Base-by-base conservation (phyloP, 306 rosid genomes). In the Quercus ilex region DNA sequence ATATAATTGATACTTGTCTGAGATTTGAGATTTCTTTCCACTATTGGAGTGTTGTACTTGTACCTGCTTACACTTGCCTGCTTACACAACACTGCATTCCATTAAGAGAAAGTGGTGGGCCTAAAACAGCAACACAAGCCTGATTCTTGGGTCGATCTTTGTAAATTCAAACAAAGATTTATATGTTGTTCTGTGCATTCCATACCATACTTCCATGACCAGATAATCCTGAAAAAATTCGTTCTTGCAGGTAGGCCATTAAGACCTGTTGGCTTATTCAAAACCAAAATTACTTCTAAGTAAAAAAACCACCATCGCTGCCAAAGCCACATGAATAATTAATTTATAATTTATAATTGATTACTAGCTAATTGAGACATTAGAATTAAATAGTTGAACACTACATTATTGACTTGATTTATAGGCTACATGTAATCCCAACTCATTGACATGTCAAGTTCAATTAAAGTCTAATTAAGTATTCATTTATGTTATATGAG, bases 21-120 rank as follows among this genome's bases (percentile, higher is more conserved):
- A n/a, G n/a, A n/a, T n/a, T n/a, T 11, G 74, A 79, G 79, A 73
- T 73, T 60, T 58, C 74, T 74, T 86, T 86, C 89, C 90, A 73
- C 58, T 79, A 86, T 58, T 77, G 69, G 86, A 85, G 88, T 75
- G 76, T 74, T 67, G 74, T 19, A 10, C 79, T 74, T 67, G 74
- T 19, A 10, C 79, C 86, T 86, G 62, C 57, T 10, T 5, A 8
- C 51, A 69, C 58, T 8, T 70, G 70, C 55, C 83, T 77, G 52
- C 79, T 74, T 33, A 62, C 17, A 69, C 71, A 31, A 71, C 70
- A 77, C 56, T 58, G 38, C 75, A 38, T 83, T 4, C 93, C 83
- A 28, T 52, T 58, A 60, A 57, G 19, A 83, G 89, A 81, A 83
- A 41, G 59, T 73, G 80, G 83, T 58, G 81, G 88, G 69, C 75